Evolutionary conservation across 768 basidiomycete genomes (phyloP), one percentile per base, ranked within the genome.

Genomic region (Phanerodontia chrysosporium): DNA sequence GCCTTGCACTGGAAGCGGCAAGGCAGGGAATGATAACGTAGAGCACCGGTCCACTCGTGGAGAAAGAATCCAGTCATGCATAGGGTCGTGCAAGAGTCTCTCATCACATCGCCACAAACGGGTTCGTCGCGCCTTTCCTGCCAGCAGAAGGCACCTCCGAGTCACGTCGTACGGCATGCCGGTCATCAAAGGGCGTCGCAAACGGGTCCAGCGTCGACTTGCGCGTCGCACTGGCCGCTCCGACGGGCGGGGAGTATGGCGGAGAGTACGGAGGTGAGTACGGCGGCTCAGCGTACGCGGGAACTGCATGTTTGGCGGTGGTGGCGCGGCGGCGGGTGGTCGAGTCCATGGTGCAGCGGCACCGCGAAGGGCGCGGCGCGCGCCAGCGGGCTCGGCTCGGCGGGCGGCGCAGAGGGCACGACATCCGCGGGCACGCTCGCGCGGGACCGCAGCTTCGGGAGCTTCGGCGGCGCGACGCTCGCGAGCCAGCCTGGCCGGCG

Each of bases 171-270:
- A 25, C 57, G 35, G 65, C 65, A 58, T 81, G 77, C 67, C 89
- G 87, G 66, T 90, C 89, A 69, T 91, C 90, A 70, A 91, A 91
- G 8, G 90, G 89, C 52, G 89, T 90, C 58, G 82, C 80, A 67
- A 91, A 91, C 54, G 89, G 89, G 67, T 83, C 70, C 58, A 68
- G 63, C 6, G 22, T 29, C 55, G 75, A 68, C 55, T 70, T 67
- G 46, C 78, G 73, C 51, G 79, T 78, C 36, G 79, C 73, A 13
- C 81, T n/a, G n/a, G 78, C 30, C 65, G 46, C 27, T 42, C 18
- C 18, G 62, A 60, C 13, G 62, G 61, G 1, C 66, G 63, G 12
- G 64, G 55, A 49, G 56, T n/a, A n/a, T n/a, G 21, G 46, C 65
- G 68, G 52, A 55, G 58, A 28, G 44, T 62, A 51, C 61, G 51